A percentile compares a stretch with the other conserved stretches of the same genome.
These are phyloP conservation scores for Botrytis sinoallii DNA, from an alignment of 2,329 filamentous ascomycete species.

Conservation along the genomic window DNA sequence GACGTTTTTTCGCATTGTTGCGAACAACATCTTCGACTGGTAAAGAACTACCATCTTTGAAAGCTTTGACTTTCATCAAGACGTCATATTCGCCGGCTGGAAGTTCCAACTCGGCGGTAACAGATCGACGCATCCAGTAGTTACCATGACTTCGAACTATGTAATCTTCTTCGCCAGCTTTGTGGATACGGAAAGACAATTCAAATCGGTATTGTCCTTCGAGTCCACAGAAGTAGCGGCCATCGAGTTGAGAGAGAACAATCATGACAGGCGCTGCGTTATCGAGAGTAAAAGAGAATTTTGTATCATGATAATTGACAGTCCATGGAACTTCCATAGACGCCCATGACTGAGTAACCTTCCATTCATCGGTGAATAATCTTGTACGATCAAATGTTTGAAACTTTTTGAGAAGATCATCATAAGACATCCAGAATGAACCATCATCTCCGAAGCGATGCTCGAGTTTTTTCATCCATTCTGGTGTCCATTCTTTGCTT, in stretches of 20 bases:
- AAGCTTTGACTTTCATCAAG: conserved; percentile 52
- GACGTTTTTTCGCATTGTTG: conserved; percentile 38
- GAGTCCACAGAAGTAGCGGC: conserved; percentile 59
- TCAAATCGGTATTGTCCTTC: conserved; percentile 53
- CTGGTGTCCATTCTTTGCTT: conserved; percentile 59
- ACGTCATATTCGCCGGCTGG: conserved; percentile 56
- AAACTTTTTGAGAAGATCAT: conserved; percentile 60
- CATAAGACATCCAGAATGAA: conserved; percentile 62
- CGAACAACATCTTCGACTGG: conserved; percentile 48
- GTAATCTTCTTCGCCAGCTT: conserved; percentile 53
- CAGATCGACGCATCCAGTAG: conserved; percentile 51
- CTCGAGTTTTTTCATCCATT: conserved; percentile 54
- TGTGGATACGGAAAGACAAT: conserved; percentile 49
- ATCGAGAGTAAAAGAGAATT: conserved; percentile 56
- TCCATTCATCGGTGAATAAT: conserved; percentile 59
- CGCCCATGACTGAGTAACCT: conserved; percentile 58
- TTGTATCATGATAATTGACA: conserved; percentile 56
- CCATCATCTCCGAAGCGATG: conserved; percentile 62
- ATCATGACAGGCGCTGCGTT: conserved; percentile 55
- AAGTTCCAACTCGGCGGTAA: conserved; percentile 56
- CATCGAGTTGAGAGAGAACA: conserved; percentile 59
- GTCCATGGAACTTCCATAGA: conserved; percentile 60
- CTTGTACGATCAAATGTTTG: conserved; percentile 58
- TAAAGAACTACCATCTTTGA: conserved; percentile 41
- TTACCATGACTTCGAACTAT: conserved; percentile 51